Evolutionary conservation across 441 rosid species (phyloP), one percentile per base, ranked within the genome.

Genomic region (Biscutella laevigata): DNA sequence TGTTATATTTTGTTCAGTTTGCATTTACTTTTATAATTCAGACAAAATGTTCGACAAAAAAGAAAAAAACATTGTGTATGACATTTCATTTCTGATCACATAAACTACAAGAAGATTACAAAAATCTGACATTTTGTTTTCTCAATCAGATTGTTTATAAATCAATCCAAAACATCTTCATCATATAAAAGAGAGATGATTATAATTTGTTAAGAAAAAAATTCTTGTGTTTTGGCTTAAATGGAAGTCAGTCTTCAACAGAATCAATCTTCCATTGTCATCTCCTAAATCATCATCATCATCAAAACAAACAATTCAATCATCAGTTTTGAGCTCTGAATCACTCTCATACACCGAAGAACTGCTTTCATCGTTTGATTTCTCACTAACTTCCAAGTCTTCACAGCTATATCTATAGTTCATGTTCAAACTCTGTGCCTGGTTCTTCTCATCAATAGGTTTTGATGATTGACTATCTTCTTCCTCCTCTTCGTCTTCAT

Each of bases 301-400:
- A 43, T 66, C 70, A 26, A 37, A 66, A 43, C 52, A 59, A 40
- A 52, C 65, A 66, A 60, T 66, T 58, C 37, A 56, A 45, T 38
- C 60, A 44, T 52, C 61, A 17, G 15, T 44, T 58, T 58, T 22
- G 70, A 44, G 60, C 65, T 52, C 3, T 17, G 37, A 20, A 28
- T 21, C 19, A 6, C 69, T 65, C 10, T 32, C 56, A 37, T 27
- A 27, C 34, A 58, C 24, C 3, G 41, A 51, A 21, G 55, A 63
- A 34, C 9, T 6, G 32, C 60, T 67, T 33, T 50, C 63, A 1
- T 67, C 60, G 1, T 22, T 40, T 15, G 70, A 58, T 26, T 56
- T 53, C 1, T 53, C 62, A 42, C 5, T 28, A 0, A 33, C 4
- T 10, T 65, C 37, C 22, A 39, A 46, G 4, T 36, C 60, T 62